A percentile compares a stretch with the other conserved stretches of the same genome.
phyloP scores from a whole-genome alignment of 2,329 filamentous ascomycete species.

The Claviceps digitariae region DNA sequence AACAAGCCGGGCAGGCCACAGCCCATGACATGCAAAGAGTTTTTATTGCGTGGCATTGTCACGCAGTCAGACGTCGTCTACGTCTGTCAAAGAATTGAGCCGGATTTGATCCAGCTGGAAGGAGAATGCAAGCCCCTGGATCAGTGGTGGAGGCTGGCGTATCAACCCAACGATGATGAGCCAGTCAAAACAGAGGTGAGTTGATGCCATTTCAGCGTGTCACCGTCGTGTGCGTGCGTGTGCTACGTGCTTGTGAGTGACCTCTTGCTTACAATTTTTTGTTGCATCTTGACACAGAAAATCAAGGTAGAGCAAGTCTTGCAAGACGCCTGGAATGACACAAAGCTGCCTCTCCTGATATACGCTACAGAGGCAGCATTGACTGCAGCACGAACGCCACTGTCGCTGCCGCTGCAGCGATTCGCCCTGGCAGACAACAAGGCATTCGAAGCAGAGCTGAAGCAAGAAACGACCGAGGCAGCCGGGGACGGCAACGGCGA shows the following conservation, averaged over 20 bases:
- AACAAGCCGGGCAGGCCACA: slow-evolving; percentile 21
- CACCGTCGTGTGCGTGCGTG: neutral
- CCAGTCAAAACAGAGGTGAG: slow-evolving; percentile 37
- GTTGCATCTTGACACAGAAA: slow-evolving; percentile 29
- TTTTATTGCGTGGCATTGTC: slow-evolving; percentile 37
- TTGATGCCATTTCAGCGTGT: neutral
- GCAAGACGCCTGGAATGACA: slow-evolving; percentile 32
- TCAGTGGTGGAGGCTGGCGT: slow-evolving; percentile 44
- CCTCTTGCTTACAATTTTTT: neutral
- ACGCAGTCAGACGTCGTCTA: slow-evolving; percentile 34
- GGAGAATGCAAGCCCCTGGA: slow-evolving; percentile 21
- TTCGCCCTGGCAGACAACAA: slow-evolving; percentile 40
- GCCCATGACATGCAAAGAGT: slow-evolving; percentile 30
- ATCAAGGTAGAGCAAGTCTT: slow-evolving; percentile 31
- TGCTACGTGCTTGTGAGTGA: neutral
- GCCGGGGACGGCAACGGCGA: slow-evolving; percentile 8
- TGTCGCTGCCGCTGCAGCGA: slow-evolving; percentile 27
- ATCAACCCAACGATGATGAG: slow-evolving; percentile 22
- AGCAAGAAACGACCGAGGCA: slow-evolving; percentile 19
- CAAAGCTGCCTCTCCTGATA: slow-evolving; percentile 33
- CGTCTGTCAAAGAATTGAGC: slow-evolving; percentile 31
- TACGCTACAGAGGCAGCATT: slow-evolving; percentile 41
- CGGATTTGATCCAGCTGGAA: slow-evolving; percentile 28
- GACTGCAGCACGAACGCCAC: slow-evolving; percentile 16
- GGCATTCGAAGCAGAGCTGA: slow-evolving; percentile 36